Conservation (phyloP, 2,329 filamentous ascomycete genomes). For the Botryotinia calthae region DNA sequence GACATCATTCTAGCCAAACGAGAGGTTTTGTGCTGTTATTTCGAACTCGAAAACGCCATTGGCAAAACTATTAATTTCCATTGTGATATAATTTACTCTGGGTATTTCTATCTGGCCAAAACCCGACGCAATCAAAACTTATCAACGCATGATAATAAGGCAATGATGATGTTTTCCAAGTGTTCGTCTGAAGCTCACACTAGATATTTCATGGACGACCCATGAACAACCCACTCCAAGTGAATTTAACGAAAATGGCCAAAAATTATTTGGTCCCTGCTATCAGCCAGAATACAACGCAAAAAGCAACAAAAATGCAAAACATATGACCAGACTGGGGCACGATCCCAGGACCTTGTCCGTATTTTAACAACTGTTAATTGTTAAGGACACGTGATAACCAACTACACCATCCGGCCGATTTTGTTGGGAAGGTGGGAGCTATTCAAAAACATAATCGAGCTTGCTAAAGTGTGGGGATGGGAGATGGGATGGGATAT, state of each 20-base stretch:
- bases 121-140: neutral
- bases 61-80: neutral
- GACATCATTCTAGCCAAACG: neutral
- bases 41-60: neutral
- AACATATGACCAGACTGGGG: slow-evolving; percentile 12
- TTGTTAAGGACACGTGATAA: slow-evolving; percentile 20
- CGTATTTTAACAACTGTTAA: slow-evolving; percentile 3
- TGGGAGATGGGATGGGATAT: neutral
- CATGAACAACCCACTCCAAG: neutral
- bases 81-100: neutral
- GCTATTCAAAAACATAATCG: neutral
- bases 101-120: neutral
- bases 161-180: neutral
- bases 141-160: neutral
- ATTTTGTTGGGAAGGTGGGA: rapidly evolving
- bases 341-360: slow-evolving; percentile 18
- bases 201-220: neutral
- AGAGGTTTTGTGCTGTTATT: neutral
- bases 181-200: neutral
- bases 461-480: neutral
- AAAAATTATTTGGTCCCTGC: neutral
- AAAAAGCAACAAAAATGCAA: neutral
- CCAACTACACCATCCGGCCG: slow-evolving; percentile 19
- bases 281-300: neutral
- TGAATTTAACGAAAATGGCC: neutral